These are phyloP conservation scores for Wallacemonas sp. DNA, from an alignment of 208 protist species.

Conservation along the genomic window DNA sequence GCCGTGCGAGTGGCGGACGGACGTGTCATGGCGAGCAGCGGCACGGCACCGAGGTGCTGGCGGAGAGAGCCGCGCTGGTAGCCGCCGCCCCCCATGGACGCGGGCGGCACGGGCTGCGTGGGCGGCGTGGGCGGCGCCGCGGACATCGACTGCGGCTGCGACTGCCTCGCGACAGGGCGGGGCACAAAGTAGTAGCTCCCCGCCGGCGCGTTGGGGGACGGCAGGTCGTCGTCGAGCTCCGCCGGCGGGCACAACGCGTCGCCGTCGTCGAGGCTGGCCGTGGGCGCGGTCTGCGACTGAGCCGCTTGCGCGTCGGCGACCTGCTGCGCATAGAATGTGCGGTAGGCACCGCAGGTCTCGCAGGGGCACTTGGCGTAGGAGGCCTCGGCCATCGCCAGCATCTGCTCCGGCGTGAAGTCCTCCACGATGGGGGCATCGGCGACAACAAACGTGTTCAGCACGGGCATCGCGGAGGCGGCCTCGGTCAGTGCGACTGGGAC, in stretches of 20 bases:
- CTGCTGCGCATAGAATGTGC: conserved; percentile 31
- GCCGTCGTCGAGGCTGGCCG: conserved; percentile 1
- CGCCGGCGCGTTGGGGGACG: conserved; percentile 8
- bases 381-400: conserved; percentile 25
- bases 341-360: conserved; percentile 47
- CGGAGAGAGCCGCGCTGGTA: conserved; percentile 15
- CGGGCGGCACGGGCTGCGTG: neutral
- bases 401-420: conserved; percentile 26
- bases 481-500: neutral
- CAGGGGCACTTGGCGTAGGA: conserved; percentile 51
- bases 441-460: neutral
- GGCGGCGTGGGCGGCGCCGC: neutral
- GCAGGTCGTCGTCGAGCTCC: conserved; percentile 11
- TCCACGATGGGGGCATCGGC: neutral
- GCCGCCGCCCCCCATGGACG: neutral
- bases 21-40: neutral
- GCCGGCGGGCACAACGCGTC: conserved; percentile 2
- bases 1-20: conserved; percentile 1
- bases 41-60: conserved; percentile 6
- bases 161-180: neutral
- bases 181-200: conserved; percentile 16
- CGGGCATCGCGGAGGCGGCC: neutral
- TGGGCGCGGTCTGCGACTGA: too few species aligned
- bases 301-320: conserved; percentile 4
- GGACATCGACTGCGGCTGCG: neutral